These are phyloP conservation scores for Chaetomiaceae sp. DNA, from an alignment of 2,329 filamentous ascomycete genomes.

Conservation along the genomic window DNA sequence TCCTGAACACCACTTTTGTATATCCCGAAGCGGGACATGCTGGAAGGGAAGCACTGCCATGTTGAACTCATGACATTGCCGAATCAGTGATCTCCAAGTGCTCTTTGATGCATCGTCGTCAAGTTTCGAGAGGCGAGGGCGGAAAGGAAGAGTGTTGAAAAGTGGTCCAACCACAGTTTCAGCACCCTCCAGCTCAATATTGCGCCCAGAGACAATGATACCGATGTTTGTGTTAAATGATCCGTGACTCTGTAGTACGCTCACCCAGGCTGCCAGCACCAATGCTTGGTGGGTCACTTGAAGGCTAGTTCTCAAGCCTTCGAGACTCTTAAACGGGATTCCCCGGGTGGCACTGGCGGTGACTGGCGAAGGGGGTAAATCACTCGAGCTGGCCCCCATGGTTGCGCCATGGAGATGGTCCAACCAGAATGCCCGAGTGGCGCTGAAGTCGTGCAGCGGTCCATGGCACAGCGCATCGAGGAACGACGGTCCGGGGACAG, in stretches of 20 bases:
- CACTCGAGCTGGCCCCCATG: conserved; percentile 21
- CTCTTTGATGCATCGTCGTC: neutral
- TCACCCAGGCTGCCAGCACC: conserved; percentile 69
- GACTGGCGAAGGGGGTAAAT: conserved; percentile 12
- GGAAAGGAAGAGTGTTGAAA: conserved; percentile 84
- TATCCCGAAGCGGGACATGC: conserved; percentile 70
- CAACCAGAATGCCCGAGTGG: conserved; percentile 61
- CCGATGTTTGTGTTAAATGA: conserved; percentile 53
- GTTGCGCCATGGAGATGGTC: conserved; percentile 42
- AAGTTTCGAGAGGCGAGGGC: conserved; percentile 23
- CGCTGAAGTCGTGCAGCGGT: conserved; percentile 49
- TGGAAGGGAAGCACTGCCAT: conserved; percentile 65
- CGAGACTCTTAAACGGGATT: conserved; percentile 41
- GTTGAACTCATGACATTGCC: conserved; percentile 66
- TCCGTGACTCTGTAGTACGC: conserved; percentile 49
- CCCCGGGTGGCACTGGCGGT: conserved; percentile 26
- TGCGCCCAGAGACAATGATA: conserved; percentile 72
- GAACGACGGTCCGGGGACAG: conserved; percentile 48
- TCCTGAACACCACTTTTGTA: conserved; percentile 70
- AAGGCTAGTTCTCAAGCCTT: conserved; percentile 50
- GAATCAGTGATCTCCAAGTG: conserved; percentile 57
- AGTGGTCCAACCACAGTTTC: conserved; percentile 72
- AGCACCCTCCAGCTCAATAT: conserved; percentile 60
- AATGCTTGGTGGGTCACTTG: conserved; percentile 75
- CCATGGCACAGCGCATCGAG: conserved; percentile 64